Conservation (phyloP, 2,329 filamentous ascomycete genomes). For the Stylonectria norvegica region DNA sequence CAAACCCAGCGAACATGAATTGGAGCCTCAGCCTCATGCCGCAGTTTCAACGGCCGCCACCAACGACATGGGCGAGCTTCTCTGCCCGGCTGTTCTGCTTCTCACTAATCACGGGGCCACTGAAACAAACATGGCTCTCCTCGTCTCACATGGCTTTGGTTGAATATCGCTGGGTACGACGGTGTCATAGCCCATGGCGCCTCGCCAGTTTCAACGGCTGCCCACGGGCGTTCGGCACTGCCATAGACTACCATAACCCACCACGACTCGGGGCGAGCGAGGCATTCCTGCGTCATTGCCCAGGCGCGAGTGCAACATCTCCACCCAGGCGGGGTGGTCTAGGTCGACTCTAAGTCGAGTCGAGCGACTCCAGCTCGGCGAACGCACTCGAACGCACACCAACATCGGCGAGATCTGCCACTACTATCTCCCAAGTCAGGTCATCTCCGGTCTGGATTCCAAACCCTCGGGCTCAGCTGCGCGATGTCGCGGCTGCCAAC, state of each 20-base stretch:
- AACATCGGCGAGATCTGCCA: slow-evolving; percentile 13
- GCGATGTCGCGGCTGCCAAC: too few relatives aligned
- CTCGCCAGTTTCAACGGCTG: not conserved
- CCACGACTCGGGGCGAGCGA: not conserved
- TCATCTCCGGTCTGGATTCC: slow-evolving; percentile 14
- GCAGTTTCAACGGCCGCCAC: too few relatives aligned
- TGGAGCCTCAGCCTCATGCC: too few relatives aligned
- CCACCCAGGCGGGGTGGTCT: not conserved
- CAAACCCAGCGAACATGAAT: too few relatives aligned
- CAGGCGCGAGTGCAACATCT: not conserved
- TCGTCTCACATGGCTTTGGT: slow-evolving; percentile 19
- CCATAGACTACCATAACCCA: too few relatives aligned
- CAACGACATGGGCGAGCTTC: too few relatives aligned
- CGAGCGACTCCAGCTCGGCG: slow-evolving; percentile 7
- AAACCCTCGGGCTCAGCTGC: not conserved
- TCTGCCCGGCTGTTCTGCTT: slow-evolving; percentile 9
- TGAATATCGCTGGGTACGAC: slow-evolving; percentile 10
- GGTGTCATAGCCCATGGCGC: slow-evolving; percentile 24
- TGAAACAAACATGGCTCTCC: slow-evolving; percentile 18
- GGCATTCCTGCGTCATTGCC: not conserved
- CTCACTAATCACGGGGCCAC: slow-evolving; percentile 12
- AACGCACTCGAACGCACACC: slow-evolving; percentile 9
- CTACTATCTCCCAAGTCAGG: not conserved
- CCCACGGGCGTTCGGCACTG: not conserved
- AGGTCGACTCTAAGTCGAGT: too few relatives aligned